Evolutionary conservation across 495 filamentous ascomycete genomes (phyloP).

Genomic region (Acidiella bohemica): DNA sequence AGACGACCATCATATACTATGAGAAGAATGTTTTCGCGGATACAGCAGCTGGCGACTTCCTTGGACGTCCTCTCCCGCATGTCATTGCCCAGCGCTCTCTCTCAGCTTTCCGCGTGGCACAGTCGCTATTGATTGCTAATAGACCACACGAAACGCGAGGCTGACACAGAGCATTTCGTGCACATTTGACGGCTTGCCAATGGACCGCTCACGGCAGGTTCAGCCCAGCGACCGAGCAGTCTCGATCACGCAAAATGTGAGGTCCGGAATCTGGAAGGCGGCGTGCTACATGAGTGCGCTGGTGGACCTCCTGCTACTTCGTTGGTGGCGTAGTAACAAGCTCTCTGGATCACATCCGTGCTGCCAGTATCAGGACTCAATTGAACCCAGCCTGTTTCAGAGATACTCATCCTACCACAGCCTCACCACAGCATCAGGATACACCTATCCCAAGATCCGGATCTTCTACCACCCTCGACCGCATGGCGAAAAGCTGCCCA

Average conservation of each 20-base stretch:
- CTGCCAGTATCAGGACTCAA: not conserved
- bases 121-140: too few relatives aligned
- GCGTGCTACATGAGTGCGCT: not conserved
- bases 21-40: too few relatives aligned
- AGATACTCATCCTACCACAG: constrained; percentile 60
- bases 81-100: too few relatives aligned
- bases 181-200: too few relatives aligned
- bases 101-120: too few relatives aligned
- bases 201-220: too few relatives aligned
- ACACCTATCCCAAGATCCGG: constrained; percentile 63
- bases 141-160: too few relatives aligned
- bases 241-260: not conserved
- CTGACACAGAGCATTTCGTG: too few relatives aligned
- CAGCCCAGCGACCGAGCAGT: too few relatives aligned
- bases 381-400: constrained; percentile 41
- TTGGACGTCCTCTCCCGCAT: too few relatives aligned
- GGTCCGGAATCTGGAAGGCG: not conserved
- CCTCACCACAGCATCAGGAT: constrained; percentile 37
- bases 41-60: too few relatives aligned
- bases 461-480: constrained; percentile 74
- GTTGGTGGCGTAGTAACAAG: not conserved
- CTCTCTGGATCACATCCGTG: not conserved
- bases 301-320: not conserved
- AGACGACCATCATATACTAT: too few relatives aligned
- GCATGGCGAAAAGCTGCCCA: constrained; percentile 64